Evolutionary conservation across 805 yeast genomes (phyloP), one percentile per base, ranked within the genome.

Genomic region (Metschnikowia shivogae): DNA sequence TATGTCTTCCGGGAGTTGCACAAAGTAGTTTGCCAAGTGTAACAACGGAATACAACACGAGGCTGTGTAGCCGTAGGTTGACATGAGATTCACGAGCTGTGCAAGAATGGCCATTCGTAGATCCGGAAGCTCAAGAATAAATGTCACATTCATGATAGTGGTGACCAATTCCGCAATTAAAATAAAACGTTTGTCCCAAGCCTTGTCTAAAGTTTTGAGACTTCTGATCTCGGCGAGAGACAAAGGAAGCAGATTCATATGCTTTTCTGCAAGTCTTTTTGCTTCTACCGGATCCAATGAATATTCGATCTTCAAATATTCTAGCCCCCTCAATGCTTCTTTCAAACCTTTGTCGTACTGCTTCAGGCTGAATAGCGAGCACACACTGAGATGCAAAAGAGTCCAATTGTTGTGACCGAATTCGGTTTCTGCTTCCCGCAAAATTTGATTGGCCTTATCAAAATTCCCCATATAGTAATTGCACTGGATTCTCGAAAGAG

Each of bases 91-190:
- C 0, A 74, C 61, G 5, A 67, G 53, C 34, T 65, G 64, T 5
- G 63, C 61, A 5, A 66, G 59, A 6, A 74, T 43, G 5, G 68
- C 60, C 29, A 60, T 47, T 4, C 67, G 51, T 5, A 74, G 57
- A 13, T 54, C 46, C 2, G 56, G 39, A 27, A 62, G 56, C 0
- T 61, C 61, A 5, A 60, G 40, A 7, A 59, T 48, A 36, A 67
- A 58, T 0, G 69, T 56, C 0, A 73, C 69, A 10, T 63, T 52
- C 4, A 74, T 54, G 26, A 76, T 45, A 27, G 68, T 73, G 36
- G 67, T 52, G 12, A 76, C 60, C 22, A 76, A 57, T 44, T 74
- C 76, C 27, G 70, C 74, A 1, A 67, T 59, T 20, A 73, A 52
- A 4, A 58, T 37, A 2, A 62, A 53, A 7, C 56, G 53, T 6